Percentiles rank a stretch among this genome's conserved stretches.
Evolutionary conservation across 345 rosid species (phyloP).

Genomic region (Triadica sebifera): DNA sequence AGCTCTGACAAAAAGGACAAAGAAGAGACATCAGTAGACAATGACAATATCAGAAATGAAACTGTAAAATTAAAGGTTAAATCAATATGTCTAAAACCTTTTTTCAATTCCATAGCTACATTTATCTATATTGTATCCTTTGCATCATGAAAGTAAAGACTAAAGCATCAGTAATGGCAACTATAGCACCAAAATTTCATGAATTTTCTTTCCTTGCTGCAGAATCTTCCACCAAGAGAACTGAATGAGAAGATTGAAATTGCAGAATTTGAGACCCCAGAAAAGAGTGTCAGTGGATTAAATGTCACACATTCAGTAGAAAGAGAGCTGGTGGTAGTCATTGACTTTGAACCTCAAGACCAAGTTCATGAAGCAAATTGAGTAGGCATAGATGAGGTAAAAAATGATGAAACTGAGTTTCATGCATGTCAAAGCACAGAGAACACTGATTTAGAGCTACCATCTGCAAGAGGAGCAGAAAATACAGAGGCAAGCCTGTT

Average conservation of each 20-base stretch:
- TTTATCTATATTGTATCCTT: background rate
- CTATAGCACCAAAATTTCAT: background rate
- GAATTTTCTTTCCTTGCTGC: constrained; percentile 6
- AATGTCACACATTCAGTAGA: background rate
- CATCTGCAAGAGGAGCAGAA: background rate
- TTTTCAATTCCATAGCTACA: background rate
- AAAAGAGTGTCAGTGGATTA: background rate
- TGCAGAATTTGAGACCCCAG: constrained; percentile 12
- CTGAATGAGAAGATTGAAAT: constrained; percentile 12
- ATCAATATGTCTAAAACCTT: background rate
- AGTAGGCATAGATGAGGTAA: constrained; percentile 4
- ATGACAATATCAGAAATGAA: background rate
- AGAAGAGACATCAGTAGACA: constrained; percentile 16
- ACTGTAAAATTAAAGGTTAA: constrained; percentile 15
- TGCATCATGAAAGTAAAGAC: background rate
- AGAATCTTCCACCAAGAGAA: constrained; percentile 18
- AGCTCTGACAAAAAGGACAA: constrained; percentile 8
- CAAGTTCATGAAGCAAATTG: constrained; percentile 6
- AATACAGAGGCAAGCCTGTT: constrained; percentile 10
- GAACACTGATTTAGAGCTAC: constrained; percentile 7
- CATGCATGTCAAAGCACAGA: constrained; percentile 10
- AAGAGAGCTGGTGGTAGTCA: constrained; percentile 12
- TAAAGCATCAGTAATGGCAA: background rate
- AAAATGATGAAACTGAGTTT: constrained; percentile 16
- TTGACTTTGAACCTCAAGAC: constrained; percentile 20